Evolutionary conservation across 306 rosid genomes (phyloP), one percentile per base, ranked within the genome.

Genomic region (Malus sieversii): DNA sequence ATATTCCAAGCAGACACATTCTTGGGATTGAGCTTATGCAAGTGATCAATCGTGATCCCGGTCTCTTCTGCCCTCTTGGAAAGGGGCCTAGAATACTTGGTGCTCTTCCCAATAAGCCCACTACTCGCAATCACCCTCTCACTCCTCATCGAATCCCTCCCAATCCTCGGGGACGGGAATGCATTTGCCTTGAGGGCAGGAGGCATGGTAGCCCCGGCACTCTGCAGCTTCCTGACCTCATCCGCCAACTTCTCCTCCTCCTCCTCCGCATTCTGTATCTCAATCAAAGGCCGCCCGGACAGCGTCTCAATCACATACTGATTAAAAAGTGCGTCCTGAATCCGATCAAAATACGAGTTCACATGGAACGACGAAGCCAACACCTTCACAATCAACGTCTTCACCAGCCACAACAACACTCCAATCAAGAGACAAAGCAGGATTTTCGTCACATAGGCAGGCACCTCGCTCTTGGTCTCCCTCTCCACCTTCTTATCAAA

Each of bases 1-100:
- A 93, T 93, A 72, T 93, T 93, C 98, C 98, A 93, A 0, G 98
- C 97, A 25, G 98, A 93, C 5, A 93, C 84, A 78, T 93, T 93
- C 75, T 86, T 88, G 0, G 85, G 89, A 84, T 88, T 93, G 71
- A 89, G 79, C 87, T 73, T 91, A 71, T 91, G 96, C 71, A 93
- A 73, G 61, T 89, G 90, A 84, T 87, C 97, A 44, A 93, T 86
- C 20, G 90, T 88, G 62, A 93, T 93, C 1, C 82, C 93, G 0
- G 4, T 9, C 13, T 91, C 97, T 10, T 83, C 90, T 6, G 73
- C 63, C 33, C 48, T 87, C 87, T 77, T 86, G 12, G 90, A 74
- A 32, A 74, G 80, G 8, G 84, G 73, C 48, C 78, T 65, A 0
- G 93, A 89, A 33, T 86, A 20, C 69, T 62, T 82, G 14, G 27